phyloP scores from a whole-genome alignment of 208 protist species.

The Leishmania lainsoni region DNA sequence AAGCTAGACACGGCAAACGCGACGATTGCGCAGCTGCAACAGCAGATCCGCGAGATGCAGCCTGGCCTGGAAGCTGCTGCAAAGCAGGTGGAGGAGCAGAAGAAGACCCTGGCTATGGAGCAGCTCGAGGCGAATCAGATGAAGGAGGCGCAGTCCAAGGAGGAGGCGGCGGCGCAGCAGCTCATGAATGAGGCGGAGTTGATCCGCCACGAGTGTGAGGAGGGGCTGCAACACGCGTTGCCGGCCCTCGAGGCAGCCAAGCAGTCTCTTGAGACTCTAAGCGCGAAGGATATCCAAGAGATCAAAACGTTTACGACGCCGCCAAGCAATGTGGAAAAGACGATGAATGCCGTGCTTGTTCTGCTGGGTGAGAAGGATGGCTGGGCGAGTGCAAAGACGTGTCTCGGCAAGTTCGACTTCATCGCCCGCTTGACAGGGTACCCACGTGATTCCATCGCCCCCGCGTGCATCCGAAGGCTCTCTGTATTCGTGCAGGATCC shows the following conservation, averaged over 20 bases:
- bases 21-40: constrained; percentile 94
- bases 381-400: constrained; percentile 91
- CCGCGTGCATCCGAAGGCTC: constrained; percentile 84
- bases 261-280: constrained; percentile 90
- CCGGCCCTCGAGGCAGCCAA: constrained; percentile 93
- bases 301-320: constrained; percentile 94
- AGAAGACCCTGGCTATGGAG: constrained; percentile 82
- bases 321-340: constrained; percentile 89
- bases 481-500: constrained; percentile 91
- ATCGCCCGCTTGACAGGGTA: constrained; percentile 85
- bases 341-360: constrained; percentile 94
- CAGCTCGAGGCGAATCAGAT: constrained; percentile 89
- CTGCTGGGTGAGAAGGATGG: constrained; percentile 92
- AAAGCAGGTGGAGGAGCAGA: constrained; percentile 90
- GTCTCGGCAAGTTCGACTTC: constrained; percentile 92
- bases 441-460: constrained; percentile 89
- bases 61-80: constrained; percentile 90
- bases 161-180: constrained; percentile 80
- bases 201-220: constrained; percentile 89
- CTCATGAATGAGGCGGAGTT: constrained; percentile 87
- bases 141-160: constrained; percentile 69
- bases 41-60: constrained; percentile 94
- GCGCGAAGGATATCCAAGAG: constrained; percentile 92
- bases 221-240: constrained; percentile 94
- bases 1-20: constrained; percentile 94